These are phyloP conservation scores for Arthrobotrys pseudoclavata DNA, from an alignment of 2,329 filamentous ascomycete genomes.

Conservation along the genomic window DNA sequence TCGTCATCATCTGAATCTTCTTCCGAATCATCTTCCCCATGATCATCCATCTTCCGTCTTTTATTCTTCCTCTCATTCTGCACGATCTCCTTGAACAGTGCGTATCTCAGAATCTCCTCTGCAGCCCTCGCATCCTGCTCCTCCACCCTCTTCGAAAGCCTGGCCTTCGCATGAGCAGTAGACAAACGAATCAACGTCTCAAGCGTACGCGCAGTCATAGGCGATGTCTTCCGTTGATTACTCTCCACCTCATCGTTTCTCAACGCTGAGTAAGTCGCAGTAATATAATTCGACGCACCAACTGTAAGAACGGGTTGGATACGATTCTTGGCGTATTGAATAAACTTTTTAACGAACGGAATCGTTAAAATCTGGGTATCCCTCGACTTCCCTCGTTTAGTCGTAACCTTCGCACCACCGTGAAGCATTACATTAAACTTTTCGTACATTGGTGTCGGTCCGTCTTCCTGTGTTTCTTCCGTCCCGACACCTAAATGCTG, in stretches of 20 bases:
- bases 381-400: constrained; percentile 77
- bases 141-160: constrained; percentile 88
- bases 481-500: constrained; percentile 90
- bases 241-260: constrained; percentile 96
- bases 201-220: constrained; percentile 95
- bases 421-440: constrained; percentile 98
- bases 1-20: constrained; percentile 68
- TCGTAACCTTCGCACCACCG: constrained; percentile 83
- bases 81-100: constrained; percentile 95
- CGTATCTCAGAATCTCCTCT: constrained; percentile 90
- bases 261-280: constrained; percentile 88
- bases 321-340: constrained; percentile 95
- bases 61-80: constrained; percentile 76
- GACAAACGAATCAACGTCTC: constrained; percentile 98
- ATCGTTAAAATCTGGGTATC: constrained; percentile 92
- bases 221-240: constrained; percentile 91
- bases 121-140: constrained; percentile 89
- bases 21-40: constrained; percentile 72
- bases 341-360: constrained; percentile 99
- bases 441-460: constrained; percentile 88
- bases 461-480: constrained; percentile 79
- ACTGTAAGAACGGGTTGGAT: constrained; percentile 91
- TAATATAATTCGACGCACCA: constrained; percentile 90
- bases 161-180: constrained; percentile 93
- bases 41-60: constrained; percentile 82